A percentile compares a stretch with the other conserved stretches of the same genome.
phyloP scores from a whole-genome alignment of 2,329 filamentous ascomycete species.

The Diaporthe helianthi region DNA sequence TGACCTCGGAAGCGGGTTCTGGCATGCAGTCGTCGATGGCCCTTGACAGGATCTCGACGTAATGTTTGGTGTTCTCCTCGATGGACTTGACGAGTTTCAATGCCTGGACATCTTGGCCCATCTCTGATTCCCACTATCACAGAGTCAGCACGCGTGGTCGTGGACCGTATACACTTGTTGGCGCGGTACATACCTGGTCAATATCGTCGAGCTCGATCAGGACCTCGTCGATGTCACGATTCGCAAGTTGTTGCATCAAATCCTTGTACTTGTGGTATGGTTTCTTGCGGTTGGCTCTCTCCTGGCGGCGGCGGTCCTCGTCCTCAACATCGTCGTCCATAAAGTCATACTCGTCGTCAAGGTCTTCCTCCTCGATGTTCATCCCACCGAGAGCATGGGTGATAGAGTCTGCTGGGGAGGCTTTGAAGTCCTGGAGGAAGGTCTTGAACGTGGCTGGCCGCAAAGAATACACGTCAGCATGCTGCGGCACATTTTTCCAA shows the following conservation, averaged over 20 bases:
- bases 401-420: constrained; percentile 72
- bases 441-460: constrained; percentile 78
- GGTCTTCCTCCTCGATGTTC: constrained; percentile 84
- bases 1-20: constrained; percentile 76
- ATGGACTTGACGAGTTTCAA: constrained; percentile 82
- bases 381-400: constrained; percentile 84
- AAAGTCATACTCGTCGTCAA: constrained; percentile 91
- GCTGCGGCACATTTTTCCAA: not conserved
- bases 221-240: constrained; percentile 79
- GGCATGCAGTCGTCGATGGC: constrained; percentile 91
- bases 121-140: constrained; percentile 74
- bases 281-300: constrained; percentile 56
- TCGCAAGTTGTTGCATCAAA: constrained; percentile 84
- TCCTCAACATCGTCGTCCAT: constrained; percentile 81
- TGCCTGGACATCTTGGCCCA: constrained; percentile 60
- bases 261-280: constrained; percentile 88
- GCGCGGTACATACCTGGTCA: constrained; percentile 62
- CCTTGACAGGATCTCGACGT: constrained; percentile 87
- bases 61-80: constrained; percentile 91
- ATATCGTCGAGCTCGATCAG: constrained; percentile 91
- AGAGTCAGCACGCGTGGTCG: constrained; percentile 16
- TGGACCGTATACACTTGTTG: not conserved
- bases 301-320: constrained; percentile 56
- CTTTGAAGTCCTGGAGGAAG: constrained; percentile 90
- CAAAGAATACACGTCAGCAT: constrained; percentile 4